Conservation (phyloP, 768 basidiomycete genomes). For the Trametes coccinea region DNA sequence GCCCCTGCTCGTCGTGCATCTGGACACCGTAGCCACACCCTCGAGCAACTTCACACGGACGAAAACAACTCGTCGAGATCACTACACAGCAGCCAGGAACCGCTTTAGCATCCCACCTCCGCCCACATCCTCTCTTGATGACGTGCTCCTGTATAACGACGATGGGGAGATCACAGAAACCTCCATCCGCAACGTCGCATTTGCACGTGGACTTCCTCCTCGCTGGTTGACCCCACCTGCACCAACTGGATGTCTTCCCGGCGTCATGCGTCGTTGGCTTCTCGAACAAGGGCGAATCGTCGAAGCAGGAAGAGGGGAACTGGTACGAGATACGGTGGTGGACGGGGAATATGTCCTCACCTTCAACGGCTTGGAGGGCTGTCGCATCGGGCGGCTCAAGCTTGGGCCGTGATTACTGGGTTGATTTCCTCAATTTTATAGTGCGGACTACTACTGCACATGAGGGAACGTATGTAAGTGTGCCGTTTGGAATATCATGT, state of each 20-base stretch:
- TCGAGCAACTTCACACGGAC: slow-evolving; percentile 60
- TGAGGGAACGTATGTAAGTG: no score
- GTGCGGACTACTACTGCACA: no score
- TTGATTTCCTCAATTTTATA: no score
- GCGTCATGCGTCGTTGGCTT: slow-evolving; percentile 69
- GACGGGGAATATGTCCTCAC: slow-evolving; percentile 67
- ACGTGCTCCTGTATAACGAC: slow-evolving; percentile 67
- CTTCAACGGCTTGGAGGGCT: slow-evolving; percentile 74
- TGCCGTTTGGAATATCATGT: no score
- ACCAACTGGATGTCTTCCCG: slow-evolving; percentile 67
- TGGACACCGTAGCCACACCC: slow-evolving; percentile 58
- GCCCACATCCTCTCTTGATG: slow-evolving; percentile 33
- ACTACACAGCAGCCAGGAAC: slow-evolving; percentile 64
- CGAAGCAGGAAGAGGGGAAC: slow-evolving; percentile 46
- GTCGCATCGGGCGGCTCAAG: slow-evolving; percentile 48
- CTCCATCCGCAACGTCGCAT: slow-evolving; percentile 71
- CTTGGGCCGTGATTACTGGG: no score
- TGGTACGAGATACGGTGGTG: slow-evolving; percentile 45
- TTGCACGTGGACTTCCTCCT: slow-evolving; percentile 45
- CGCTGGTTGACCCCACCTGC: slow-evolving; percentile 68
- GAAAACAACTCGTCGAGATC: slow-evolving; percentile 66
- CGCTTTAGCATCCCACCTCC: slow-evolving; percentile 49
- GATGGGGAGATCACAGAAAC: slow-evolving; percentile 58
- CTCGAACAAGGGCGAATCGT: slow-evolving; percentile 56
- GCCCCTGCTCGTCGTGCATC: slow-evolving; percentile 45